These are phyloP conservation scores for Pelagomonas calceolata DNA, from an alignment of 108 stramenopile genomes.

Conservation along the genomic window DNA sequence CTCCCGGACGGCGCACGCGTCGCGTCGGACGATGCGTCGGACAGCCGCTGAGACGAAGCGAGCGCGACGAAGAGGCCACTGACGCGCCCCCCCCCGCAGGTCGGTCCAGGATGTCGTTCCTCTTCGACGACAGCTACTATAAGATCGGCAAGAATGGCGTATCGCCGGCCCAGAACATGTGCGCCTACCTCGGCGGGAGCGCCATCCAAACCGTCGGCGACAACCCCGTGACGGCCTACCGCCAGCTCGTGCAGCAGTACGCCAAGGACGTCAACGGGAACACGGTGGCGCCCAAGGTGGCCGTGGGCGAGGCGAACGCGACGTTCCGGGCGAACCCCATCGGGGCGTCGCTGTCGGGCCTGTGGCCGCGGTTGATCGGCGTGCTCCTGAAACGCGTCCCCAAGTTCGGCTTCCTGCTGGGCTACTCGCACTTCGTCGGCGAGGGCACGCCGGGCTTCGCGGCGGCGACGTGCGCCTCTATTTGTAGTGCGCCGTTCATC, in stretches of 20 bases:
- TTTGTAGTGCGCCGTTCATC: conserved; percentile 72
- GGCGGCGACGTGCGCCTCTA: conserved; percentile 68
- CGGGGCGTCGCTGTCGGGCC: conserved; percentile 57
- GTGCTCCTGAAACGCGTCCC: conserved; percentile 87
- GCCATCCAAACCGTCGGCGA: conserved; percentile 78
- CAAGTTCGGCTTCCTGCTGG: conserved; percentile 75
- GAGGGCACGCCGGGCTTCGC: conserved; percentile 58
- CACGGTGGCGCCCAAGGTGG: conserved; percentile 67
- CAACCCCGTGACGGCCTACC: conserved; percentile 82
- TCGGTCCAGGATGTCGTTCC: no score
- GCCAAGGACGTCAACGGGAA: conserved; percentile 73
- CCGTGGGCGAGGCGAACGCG: conserved; percentile 59
- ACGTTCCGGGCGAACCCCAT: conserved; percentile 69
- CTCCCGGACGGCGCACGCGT: no score
- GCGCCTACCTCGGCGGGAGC: conserved; percentile 42
- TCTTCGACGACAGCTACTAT: no score
- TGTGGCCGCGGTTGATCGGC: conserved; percentile 69
- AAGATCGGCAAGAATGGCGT: no score
- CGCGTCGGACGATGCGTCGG: no score
- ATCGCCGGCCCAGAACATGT: background rate
- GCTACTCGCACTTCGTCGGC: conserved; percentile 67
- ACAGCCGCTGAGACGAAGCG: no score
- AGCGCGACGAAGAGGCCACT: no score
- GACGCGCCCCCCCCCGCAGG: no score
- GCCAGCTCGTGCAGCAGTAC: conserved; percentile 82